Conservation (phyloP, 176 grass and related monocot species). For the Triticum urartu region DNA sequence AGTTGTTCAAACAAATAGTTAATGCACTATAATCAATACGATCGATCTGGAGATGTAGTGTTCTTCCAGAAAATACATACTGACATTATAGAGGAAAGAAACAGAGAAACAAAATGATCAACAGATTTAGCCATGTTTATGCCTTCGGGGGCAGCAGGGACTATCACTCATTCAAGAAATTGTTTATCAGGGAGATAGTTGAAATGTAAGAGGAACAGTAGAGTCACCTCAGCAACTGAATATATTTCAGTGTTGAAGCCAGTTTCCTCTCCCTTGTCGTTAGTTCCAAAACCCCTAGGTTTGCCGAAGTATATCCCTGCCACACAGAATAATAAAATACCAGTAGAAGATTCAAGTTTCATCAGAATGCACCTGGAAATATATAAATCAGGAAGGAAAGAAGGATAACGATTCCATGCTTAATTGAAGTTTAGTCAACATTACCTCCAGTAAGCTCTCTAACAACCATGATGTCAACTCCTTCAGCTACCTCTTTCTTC, state of each 20-base stretch:
- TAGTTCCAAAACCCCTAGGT: slow-evolving; percentile 92
- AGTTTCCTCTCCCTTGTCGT: slow-evolving; percentile 75
- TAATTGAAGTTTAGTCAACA: background rate
- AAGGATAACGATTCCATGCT: background rate
- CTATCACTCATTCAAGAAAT: too few species aligned
- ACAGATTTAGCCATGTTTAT: background rate
- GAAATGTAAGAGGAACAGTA: background rate
- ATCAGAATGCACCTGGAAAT: background rate
- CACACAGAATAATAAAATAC: background rate
- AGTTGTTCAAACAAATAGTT: background rate
- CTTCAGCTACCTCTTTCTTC: slow-evolving; percentile 86
- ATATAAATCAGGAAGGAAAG: background rate
- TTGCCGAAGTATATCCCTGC: slow-evolving; percentile 79
- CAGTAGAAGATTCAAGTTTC: background rate
- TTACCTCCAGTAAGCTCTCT: slow-evolving; percentile 96
- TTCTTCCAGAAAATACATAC: background rate
- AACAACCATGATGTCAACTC: slow-evolving; percentile 97
- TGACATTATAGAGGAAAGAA: background rate
- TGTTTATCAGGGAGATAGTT: background rate
- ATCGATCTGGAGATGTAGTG: slow-evolving; percentile 56
- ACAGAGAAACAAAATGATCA: background rate
- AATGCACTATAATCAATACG: slow-evolving; percentile 56
- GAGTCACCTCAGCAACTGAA: slow-evolving; percentile 69
- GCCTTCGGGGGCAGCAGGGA: too few species aligned
- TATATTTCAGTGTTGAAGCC: slow-evolving; percentile 95